Percentiles rank a stretch among this genome's conserved stretches.
phyloP scores from a whole-genome alignment of 441 rosid species.

The Gossypium schwendimanii region DNA sequence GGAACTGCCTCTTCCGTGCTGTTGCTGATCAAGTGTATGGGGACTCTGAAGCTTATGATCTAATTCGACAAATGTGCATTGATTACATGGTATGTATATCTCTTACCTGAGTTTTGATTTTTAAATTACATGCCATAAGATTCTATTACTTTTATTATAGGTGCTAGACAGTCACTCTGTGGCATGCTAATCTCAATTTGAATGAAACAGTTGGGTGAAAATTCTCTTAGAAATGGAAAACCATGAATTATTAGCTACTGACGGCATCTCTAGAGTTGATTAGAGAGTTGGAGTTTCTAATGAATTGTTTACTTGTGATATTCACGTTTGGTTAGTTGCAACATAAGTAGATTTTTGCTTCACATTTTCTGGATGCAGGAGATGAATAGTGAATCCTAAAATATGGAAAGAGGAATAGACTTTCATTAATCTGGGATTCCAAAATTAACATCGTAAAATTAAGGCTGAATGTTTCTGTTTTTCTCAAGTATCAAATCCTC shows the following conservation, averaged over 20 bases:
- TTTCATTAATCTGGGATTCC: background rate
- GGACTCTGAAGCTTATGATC: constrained; percentile 72
- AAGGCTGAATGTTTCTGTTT: too few species aligned
- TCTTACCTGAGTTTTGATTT: background rate
- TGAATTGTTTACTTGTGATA: too few species aligned
- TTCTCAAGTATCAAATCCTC: too few species aligned
- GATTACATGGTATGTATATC: constrained; percentile 74
- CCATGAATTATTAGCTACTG: background rate
- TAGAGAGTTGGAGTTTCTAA: too few species aligned
- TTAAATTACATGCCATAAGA: background rate
- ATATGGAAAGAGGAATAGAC: background rate
- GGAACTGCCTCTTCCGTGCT: constrained; percentile 96
- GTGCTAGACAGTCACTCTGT: background rate
- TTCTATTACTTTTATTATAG: background rate
- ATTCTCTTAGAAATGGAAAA: background rate
- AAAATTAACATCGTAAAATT: too few species aligned
- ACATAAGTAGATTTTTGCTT: background rate
- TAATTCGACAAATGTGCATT: constrained; percentile 83
- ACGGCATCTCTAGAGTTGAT: too few species aligned
- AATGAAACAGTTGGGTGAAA: background rate
- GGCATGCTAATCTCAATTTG: background rate
- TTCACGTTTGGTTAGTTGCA: background rate
- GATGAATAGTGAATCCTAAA: background rate
- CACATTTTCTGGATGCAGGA: background rate
- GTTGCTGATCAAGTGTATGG: constrained; percentile 97